Evolutionary conservation across 129 eudicot species (phyloP).

Genomic region (Pulicaria dysenterica): DNA sequence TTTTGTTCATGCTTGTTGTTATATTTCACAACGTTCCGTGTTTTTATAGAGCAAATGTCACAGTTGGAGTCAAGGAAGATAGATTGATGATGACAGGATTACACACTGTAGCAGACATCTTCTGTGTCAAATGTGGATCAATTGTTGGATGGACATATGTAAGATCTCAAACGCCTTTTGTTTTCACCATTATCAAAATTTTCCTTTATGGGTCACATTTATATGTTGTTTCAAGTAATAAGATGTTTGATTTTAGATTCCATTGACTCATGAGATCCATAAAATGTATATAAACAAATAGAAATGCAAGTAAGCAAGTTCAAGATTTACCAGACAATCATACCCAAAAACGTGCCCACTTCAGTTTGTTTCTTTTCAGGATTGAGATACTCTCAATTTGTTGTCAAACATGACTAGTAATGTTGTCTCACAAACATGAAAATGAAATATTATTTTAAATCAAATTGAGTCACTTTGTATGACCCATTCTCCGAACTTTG

Average conservation of each 20-base stretch:
- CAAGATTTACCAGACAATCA: background rate
- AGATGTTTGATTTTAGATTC: background rate
- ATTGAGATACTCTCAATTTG: too few species aligned
- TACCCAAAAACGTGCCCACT: background rate
- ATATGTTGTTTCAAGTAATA: slow-evolving; percentile 7
- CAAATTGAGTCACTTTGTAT: too few species aligned
- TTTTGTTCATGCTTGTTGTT: background rate
- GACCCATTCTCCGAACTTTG: too few species aligned
- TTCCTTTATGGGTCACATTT: background rate
- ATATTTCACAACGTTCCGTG: background rate
- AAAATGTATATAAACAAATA: background rate
- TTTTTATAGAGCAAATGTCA: slow-evolving; percentile 72
- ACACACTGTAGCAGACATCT: slow-evolving; percentile 96
- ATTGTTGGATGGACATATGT: slow-evolving; percentile 97
- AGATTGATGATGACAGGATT: slow-evolving; percentile 98
- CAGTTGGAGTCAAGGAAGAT: slow-evolving; percentile 74
- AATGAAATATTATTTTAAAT: too few species aligned
- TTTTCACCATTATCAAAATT: background rate
- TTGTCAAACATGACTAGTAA: too few species aligned
- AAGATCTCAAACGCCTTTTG: slow-evolving; percentile 37
- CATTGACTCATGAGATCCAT: too few species aligned
- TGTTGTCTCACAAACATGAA: too few species aligned
- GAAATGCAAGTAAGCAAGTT: background rate
- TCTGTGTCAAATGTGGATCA: slow-evolving; percentile 91
- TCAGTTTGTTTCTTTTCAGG: background rate